These are phyloP conservation scores for Trichoderma sp. DNA, from an alignment of 2,329 filamentous ascomycete species.

Conservation along the genomic window DNA sequence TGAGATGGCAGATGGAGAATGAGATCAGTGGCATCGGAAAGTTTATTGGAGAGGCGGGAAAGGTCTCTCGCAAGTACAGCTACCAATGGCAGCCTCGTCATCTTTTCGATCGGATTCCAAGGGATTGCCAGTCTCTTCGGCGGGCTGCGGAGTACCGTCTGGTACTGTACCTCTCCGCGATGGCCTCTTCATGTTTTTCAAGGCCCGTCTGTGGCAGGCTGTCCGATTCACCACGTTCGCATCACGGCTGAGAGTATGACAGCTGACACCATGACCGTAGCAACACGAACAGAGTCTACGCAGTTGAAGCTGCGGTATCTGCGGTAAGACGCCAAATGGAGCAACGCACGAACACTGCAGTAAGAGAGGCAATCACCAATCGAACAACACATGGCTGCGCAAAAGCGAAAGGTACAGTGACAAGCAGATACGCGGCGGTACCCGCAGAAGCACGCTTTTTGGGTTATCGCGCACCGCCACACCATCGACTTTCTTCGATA, in stretches of 20 bases:
- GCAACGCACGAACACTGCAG: too few relatives aligned
- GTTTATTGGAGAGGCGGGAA: constrained; percentile 1
- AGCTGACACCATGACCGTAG: too few relatives aligned
- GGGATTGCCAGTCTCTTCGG: not conserved
- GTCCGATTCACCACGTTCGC: too few relatives aligned
- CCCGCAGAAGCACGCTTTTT: constrained; percentile 8
- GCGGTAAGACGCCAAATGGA: too few relatives aligned
- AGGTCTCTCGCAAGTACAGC: not conserved
- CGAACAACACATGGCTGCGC: not conserved
- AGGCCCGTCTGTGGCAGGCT: too few relatives aligned
- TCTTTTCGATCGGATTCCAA: constrained; percentile 14
- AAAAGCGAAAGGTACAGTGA: constrained; percentile 1
- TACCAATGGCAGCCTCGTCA: constrained; percentile 2
- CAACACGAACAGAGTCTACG: too few relatives aligned
- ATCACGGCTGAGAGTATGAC: too few relatives aligned
- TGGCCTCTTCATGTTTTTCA: too few relatives aligned
- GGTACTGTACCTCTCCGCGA: not conserved
- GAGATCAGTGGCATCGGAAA: constrained; percentile 18
- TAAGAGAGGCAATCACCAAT: too few relatives aligned
- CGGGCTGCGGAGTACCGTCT: not conserved
- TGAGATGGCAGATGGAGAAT: constrained; percentile 2
- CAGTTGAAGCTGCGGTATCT: too few relatives aligned
- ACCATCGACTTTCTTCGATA: constrained; percentile 48
- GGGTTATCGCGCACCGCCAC: constrained; percentile 41
- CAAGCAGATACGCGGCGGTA: constrained; percentile 17